These are phyloP conservation scores for Lactarius pseudohatsudake DNA, from an alignment of 768 basidiomycete genomes.

Conservation along the genomic window DNA sequence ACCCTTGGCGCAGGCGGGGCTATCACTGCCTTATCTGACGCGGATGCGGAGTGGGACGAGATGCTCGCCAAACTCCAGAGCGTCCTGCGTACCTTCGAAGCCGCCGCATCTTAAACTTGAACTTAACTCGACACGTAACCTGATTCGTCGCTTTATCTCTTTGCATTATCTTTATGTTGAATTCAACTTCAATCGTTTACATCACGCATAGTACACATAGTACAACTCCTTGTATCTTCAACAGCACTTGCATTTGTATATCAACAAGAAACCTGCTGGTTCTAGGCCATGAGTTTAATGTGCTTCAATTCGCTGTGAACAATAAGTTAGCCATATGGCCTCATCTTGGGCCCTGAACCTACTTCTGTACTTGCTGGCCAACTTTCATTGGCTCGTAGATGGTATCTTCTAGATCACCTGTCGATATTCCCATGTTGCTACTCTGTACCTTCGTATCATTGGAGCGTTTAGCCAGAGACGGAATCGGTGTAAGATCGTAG, in stretches of 20 bases:
- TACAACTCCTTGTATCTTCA: neutral
- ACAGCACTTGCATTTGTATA: no score
- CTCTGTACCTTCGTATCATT: conserved; percentile 43
- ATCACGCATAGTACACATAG: conserved; percentile 7
- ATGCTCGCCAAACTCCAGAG: conserved; percentile 86
- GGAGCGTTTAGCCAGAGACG: conserved; percentile 50
- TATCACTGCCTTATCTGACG: conserved; percentile 88
- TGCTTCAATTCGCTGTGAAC: conserved; percentile 68
- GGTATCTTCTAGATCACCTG: conserved; percentile 42
- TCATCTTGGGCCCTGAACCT: conserved; percentile 31
- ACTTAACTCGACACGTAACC: neutral
- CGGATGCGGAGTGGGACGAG: conserved; percentile 90
- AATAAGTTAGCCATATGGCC: conserved; percentile 3
- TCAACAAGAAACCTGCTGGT: neutral
- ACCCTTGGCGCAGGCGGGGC: conserved; percentile 91
- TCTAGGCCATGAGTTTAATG: conserved; percentile 74
- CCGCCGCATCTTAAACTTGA: conserved; percentile 11
- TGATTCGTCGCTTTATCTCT: neutral
- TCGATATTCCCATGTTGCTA: conserved; percentile 38
- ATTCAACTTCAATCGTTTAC: conserved; percentile 40
- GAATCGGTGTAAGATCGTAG: conserved; percentile 68
- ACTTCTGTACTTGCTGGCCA: conserved; percentile 87
- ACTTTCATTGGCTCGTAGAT: conserved; percentile 78
- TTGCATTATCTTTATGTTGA: conserved; percentile 24
- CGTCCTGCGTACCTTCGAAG: conserved; percentile 64